A percentile compares a stretch with the other conserved stretches of the same genome.
phyloP scores from a whole-genome alignment of 192 early-diverging fungal species.

The Phycomyces nitens region DNA sequence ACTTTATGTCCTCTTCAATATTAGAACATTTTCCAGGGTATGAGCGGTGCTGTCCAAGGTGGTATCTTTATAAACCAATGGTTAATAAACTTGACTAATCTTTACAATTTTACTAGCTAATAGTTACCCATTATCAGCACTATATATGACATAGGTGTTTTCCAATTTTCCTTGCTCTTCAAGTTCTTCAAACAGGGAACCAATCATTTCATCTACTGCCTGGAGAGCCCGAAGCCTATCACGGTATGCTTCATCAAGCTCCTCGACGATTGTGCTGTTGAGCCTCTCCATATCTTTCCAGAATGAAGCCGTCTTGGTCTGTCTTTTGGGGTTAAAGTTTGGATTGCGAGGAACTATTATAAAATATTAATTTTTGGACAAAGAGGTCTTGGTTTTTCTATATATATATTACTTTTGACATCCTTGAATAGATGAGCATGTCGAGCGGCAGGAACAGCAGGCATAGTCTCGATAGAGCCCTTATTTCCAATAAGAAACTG shows the following conservation, averaged over 20 bases:
- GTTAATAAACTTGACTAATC: background rate
- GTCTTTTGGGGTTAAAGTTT: constrained; percentile 52
- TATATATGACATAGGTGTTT: constrained; percentile 62
- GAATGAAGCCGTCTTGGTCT: constrained; percentile 51
- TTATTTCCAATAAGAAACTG: constrained; percentile 35
- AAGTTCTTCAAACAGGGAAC: constrained; percentile 46
- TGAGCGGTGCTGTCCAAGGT: constrained; percentile 60
- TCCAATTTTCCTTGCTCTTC: constrained; percentile 48
- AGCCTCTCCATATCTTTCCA: constrained; percentile 44
- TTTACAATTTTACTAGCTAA: background rate
- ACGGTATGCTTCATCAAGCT: constrained; percentile 50
- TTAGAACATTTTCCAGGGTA: constrained; percentile 59
- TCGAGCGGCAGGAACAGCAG: constrained; percentile 56
- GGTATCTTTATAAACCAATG: constrained; percentile 35
- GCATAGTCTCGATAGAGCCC: constrained; percentile 34
- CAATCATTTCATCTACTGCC: constrained; percentile 62
- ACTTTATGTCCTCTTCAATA: constrained; percentile 64
- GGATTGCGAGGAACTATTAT: constrained; percentile 45
- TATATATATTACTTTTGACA: constrained; percentile 32
- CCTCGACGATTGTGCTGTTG: constrained; percentile 31
- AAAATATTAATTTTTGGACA: background rate
- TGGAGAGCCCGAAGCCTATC: constrained; percentile 54
- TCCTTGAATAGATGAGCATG: constrained; percentile 53
- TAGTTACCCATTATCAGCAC: constrained; percentile 57
- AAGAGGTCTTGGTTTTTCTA: background rate